Evolutionary conservation across 257 asterid species (phyloP).

Genomic region (Solanum piurae): DNA sequence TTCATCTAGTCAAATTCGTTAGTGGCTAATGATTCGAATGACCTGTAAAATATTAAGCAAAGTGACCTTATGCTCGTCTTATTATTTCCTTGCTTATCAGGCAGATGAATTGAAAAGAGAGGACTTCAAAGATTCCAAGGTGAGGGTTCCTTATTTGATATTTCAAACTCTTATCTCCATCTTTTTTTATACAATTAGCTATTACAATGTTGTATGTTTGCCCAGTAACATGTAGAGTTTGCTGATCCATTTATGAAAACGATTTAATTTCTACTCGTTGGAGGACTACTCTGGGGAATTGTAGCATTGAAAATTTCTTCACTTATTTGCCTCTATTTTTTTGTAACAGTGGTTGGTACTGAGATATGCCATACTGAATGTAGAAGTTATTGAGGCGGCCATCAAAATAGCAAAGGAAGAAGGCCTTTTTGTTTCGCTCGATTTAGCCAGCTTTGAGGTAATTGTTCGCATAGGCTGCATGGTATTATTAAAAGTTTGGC

Average conservation of each 20-base stretch:
- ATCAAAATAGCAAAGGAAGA: slow-evolving; percentile 78
- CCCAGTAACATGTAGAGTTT: neutral
- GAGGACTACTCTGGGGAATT: neutral
- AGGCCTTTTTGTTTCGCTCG: slow-evolving; percentile 79
- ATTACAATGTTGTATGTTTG: neutral
- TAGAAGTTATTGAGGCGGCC: slow-evolving; percentile 69
- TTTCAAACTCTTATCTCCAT: neutral
- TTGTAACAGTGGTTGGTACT: slow-evolving; percentile 80
- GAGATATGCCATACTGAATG: slow-evolving; percentile 65
- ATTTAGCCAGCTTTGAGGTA: slow-evolving; percentile 99
- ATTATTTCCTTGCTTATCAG: slow-evolving; percentile 34
- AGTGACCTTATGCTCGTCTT: neutral
- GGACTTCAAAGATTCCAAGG: slow-evolving; percentile 92
- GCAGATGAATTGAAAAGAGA: slow-evolving; percentile 60
- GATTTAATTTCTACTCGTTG: neutral
- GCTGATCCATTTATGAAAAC: neutral
- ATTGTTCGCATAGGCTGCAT: neutral
- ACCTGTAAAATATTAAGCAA: neutral
- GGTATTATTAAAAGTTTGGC: neutral
- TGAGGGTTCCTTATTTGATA: slow-evolving; percentile 15
- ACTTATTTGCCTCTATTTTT: slow-evolving; percentile 2
- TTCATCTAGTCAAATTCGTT: neutral
- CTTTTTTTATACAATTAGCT: neutral
- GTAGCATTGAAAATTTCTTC: neutral
- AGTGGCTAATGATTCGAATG: neutral